phyloP scores from a whole-genome alignment of 1,139 yeast species.

The Yamadazyma blattariae region DNA sequence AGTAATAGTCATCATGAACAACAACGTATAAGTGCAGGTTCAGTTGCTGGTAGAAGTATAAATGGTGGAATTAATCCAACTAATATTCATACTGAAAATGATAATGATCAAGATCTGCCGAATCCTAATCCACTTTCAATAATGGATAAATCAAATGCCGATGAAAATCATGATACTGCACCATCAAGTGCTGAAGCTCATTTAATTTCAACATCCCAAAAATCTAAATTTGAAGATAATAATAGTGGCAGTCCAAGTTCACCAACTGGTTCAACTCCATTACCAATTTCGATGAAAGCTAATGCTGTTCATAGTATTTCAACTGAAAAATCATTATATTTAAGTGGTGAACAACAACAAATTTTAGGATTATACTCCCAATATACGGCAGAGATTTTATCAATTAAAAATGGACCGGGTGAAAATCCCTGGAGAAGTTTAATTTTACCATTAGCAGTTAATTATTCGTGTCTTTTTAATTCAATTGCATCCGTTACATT shows the following conservation, averaged over 20 bases:
- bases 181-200: neutral
- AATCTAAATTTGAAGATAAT: neutral
- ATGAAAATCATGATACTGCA: neutral
- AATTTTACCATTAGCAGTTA: slow-evolving; percentile 52
- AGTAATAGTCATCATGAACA: neutral
- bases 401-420: slow-evolving; percentile 58
- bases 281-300: slow-evolving; percentile 3
- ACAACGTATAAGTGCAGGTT: slow-evolving; percentile 2
- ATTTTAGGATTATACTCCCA: slow-evolving; percentile 33
- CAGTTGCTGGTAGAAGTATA: neutral
- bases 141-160: neutral
- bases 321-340: slow-evolving; percentile 4
- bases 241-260: neutral
- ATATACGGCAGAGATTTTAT: slow-evolving; percentile 60
- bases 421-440: slow-evolving; percentile 70
- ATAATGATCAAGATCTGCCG: neutral
- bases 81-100: slow-evolving; percentile 3
- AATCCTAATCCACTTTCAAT: neutral
- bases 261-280: slow-evolving; percentile 4
- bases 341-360: slow-evolving; percentile 30
- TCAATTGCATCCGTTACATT: slow-evolving; percentile 66
- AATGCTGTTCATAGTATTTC: slow-evolving; percentile 5
- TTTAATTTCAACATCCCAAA: too few relatives aligned
- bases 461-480: slow-evolving; percentile 55
- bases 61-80: slow-evolving; percentile 4